Conservation (phyloP, 2,329 filamentous ascomycete genomes). For the Coniella vitis region DNA sequence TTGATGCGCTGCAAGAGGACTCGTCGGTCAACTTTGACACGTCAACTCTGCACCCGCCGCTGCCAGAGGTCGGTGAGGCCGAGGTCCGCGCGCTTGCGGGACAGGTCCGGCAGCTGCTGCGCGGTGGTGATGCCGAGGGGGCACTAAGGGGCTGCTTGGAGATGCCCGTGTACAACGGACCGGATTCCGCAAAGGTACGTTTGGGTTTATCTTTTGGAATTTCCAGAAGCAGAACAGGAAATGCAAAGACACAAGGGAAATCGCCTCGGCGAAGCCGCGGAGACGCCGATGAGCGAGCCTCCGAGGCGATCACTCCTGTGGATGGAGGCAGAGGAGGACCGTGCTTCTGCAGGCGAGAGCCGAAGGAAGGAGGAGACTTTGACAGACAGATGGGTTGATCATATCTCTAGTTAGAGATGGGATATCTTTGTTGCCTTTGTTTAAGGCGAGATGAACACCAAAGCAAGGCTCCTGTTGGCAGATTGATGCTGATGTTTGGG, state of each 20-base stretch:
- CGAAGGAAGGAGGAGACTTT: background rate
- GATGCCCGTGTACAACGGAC: conserved; percentile 68
- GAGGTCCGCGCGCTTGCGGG: conserved; percentile 72
- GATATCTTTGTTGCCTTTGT: conserved; percentile 14
- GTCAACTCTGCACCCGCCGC: conserved; percentile 70
- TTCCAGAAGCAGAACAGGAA: background rate
- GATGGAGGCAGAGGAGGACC: background rate
- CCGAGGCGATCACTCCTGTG: background rate
- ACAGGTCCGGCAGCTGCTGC: conserved; percentile 81
- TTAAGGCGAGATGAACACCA: background rate
- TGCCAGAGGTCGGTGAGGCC: conserved; percentile 65
- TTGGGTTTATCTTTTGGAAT: background rate
- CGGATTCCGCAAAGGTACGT: conserved; percentile 50
- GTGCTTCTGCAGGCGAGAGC: conserved; percentile 12
- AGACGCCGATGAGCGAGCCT: background rate
- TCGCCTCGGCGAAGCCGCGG: background rate
- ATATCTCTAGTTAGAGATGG: background rate
- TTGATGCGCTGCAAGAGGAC: conserved; percentile 85
- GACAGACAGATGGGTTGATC: too few species aligned
- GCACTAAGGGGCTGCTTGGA: conserved; percentile 79
- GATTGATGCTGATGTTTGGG: conserved; percentile 16
- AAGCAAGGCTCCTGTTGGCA: background rate
- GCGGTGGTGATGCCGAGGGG: conserved; percentile 81
- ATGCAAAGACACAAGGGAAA: too few species aligned
- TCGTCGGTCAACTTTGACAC: conserved; percentile 88